phyloP scores from a whole-genome alignment of 345 rosid species.

The Citrus cavaleriei region DNA sequence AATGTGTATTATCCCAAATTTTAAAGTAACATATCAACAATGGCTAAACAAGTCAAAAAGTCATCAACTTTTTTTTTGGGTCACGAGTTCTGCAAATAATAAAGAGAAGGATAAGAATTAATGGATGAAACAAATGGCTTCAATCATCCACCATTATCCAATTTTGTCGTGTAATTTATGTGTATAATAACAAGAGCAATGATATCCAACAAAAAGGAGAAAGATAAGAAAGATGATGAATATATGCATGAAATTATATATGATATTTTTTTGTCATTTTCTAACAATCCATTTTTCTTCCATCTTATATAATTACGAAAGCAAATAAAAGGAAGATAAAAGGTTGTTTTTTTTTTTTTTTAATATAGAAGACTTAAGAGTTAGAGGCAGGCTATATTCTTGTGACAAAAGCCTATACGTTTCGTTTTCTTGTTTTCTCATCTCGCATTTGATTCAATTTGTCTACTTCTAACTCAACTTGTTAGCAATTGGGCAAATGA shows the following conservation, averaged over 20 bases:
- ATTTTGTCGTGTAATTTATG: background rate
- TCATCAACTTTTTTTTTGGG: background rate
- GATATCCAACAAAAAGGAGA: background rate
- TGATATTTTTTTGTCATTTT: background rate
- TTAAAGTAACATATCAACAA: background rate
- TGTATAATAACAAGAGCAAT: background rate
- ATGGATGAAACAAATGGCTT: background rate
- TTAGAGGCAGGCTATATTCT: background rate
- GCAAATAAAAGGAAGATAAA: too few relatives aligned
- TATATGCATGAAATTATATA: background rate
- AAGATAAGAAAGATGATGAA: background rate
- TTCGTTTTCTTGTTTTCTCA: background rate
- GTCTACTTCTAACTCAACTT: background rate
- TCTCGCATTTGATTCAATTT: background rate
- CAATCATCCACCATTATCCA: background rate
- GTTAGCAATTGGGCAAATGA: background rate
- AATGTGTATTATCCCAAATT: too few relatives aligned
- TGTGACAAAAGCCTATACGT: background rate
- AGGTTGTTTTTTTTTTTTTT: too few relatives aligned
- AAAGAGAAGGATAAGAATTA: background rate
- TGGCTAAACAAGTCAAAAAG: background rate
- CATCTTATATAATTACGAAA: background rate
- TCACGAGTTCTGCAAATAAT: too few relatives aligned
- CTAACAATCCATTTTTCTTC: background rate
- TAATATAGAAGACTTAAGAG: background rate